Evolutionary conservation across 202 grass and related monocot species (phyloP), one percentile per base, ranked within the genome.

Genomic region (Zizania palustris): DNA sequence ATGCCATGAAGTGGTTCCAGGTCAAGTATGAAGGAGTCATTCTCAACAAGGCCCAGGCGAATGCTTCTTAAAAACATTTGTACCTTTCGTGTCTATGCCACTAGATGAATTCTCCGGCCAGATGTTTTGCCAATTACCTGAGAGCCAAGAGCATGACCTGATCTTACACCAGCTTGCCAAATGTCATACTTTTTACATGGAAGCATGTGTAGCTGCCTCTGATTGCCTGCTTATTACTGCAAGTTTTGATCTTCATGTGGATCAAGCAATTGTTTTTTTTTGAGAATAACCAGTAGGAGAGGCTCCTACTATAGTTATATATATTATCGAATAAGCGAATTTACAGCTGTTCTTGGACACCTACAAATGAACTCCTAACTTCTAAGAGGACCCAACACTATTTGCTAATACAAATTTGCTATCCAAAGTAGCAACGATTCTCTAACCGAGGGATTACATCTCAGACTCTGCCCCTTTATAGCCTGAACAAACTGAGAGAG

Each of bases 11-110:
- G 72, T 93, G 85, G 85, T 93, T 95, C 65, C 86, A 95, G 73
- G 88, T 91, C 41, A 95, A 95, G 83, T 95, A 95, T 5, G 92
- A 91, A 74, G 91, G 88, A 53, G 85, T 91, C 48, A 94, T 91
- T 57, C 91, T 94, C 45, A 94, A 91, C 85, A 94, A 94, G 85
- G 10, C 92, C 6, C 92, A 95, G 48, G 57, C 80, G 16, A 89
- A 80, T 42, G 78, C 86, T 0, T 58, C 67, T 34, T 91, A 85
- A 82, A 82, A 70, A 41, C 51, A 55, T 20, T 2, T 56, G 34
- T 34, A 38, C 44, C 74, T 69, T 73, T 36, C 76, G 62, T 37
- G 45, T 79, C 75, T 68, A 48, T 66, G 40, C 67, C 36, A 54
- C 7, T 63, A n/a, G 45, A 78, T 75, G 38, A 69, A 58, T 49